phyloP scores from a whole-genome alignment of 2,329 filamentous ascomycete species.

The Neodidymelliopsis sp. region DNA sequence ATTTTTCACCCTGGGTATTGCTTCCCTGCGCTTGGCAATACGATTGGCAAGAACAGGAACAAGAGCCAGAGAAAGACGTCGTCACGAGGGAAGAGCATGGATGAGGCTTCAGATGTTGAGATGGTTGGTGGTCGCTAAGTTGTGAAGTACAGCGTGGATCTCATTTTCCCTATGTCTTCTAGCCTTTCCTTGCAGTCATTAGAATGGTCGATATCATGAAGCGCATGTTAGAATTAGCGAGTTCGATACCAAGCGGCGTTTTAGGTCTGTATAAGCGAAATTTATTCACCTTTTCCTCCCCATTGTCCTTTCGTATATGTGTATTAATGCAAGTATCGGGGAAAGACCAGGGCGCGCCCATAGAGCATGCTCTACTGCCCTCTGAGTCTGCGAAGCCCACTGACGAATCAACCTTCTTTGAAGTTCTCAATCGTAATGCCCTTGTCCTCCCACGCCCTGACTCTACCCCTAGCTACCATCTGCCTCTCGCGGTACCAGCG shows the following conservation, averaged over 20 bases:
- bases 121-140: conserved; percentile 14
- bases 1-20: conserved; percentile 56
- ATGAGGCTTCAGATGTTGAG: conserved; percentile 27
- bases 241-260: neutral
- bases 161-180: too few relatives aligned
- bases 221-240: neutral
- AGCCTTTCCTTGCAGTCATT: neutral
- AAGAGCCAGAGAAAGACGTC: neutral
- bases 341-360: too few relatives aligned
- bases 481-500: neutral
- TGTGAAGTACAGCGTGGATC: neutral
- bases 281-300: too few relatives aligned
- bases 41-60: conserved; percentile 24
- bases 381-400: too few relatives aligned
- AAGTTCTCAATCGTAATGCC: neutral
- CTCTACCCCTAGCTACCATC: neutral
- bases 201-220: neutral
- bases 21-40: conserved; percentile 44
- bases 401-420: neutral
- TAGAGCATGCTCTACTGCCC: too few relatives aligned
- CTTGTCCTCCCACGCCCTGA: neutral
- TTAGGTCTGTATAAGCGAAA: neutral
- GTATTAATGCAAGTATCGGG: too few relatives aligned
- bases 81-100: conserved; percentile 24
- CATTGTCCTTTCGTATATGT: too few relatives aligned